Evolutionary conservation across 2,329 filamentous ascomycete species (phyloP).

Genomic region (Hypoxylon sp.): DNA sequence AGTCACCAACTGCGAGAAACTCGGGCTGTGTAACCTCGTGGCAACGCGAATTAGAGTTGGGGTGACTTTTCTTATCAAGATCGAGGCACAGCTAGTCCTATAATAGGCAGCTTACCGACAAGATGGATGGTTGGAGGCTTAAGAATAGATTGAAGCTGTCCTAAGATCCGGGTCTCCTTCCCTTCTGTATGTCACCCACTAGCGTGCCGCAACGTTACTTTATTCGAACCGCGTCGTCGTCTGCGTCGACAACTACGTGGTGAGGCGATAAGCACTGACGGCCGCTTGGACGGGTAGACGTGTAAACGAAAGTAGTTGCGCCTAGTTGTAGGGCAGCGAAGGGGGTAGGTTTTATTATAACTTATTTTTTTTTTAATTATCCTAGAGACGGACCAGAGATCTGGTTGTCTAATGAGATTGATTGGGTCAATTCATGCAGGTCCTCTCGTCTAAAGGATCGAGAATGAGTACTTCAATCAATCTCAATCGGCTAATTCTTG

Average conservation of each 20-base stretch:
- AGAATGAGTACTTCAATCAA: constrained; percentile 24
- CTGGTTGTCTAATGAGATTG: constrained; percentile 26
- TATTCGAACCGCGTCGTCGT: constrained; percentile 29
- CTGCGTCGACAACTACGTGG: constrained; percentile 26
- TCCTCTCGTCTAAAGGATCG: constrained; percentile 34
- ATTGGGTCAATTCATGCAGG: constrained; percentile 32
- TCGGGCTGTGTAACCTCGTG: constrained; percentile 19
- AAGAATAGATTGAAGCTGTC: constrained; percentile 25
- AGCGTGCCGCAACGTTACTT: constrained; percentile 45
- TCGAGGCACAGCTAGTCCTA: constrained; percentile 34
- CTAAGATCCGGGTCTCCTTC: constrained; percentile 29
- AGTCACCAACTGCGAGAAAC: constrained; percentile 26
- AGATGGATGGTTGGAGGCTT: constrained; percentile 29
- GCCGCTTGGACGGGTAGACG: constrained; percentile 29
- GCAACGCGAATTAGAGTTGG: constrained; percentile 20
- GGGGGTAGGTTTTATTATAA: constrained; percentile 25
- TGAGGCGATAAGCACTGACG: constrained; percentile 42
- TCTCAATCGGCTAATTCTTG: constrained; percentile 41
- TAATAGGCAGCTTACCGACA: constrained; percentile 24
- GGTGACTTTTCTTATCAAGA: constrained; percentile 33
- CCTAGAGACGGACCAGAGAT: constrained; percentile 26
- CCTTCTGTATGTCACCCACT: constrained; percentile 29
- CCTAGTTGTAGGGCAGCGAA: constrained; percentile 5
- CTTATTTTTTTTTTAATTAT: constrained; percentile 14
- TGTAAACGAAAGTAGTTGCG: constrained; percentile 15